phyloP scores from a whole-genome alignment of 352 stramenopile species.

The Phytopythium vexans region DNA sequence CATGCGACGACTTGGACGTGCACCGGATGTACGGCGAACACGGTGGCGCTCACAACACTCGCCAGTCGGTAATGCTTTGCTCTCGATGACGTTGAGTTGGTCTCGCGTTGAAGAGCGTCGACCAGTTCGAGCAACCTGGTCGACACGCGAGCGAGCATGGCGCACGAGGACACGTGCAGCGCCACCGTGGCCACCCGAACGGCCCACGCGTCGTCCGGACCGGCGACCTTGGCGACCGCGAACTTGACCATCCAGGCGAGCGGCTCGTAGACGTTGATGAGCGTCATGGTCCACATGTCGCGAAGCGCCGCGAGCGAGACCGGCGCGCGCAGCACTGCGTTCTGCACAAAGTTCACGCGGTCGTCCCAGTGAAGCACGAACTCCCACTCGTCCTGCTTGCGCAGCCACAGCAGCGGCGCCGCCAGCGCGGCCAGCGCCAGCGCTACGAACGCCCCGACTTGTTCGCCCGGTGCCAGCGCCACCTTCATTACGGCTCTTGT shows the following conservation, averaged over 20 bases:
- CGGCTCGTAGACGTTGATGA: slow-evolving; percentile 70
- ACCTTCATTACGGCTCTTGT: background rate
- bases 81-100: background rate
- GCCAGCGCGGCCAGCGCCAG: slow-evolving; percentile 1
- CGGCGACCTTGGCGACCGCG: slow-evolving; percentile 24
- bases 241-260: slow-evolving; percentile 68
- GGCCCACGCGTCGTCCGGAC: slow-evolving; percentile 28
- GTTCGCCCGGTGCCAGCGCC: background rate
- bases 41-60: slow-evolving; percentile 35
- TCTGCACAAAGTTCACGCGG: slow-evolving; percentile 52
- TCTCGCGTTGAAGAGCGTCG: background rate
- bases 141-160: slow-evolving; percentile 22
- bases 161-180: slow-evolving; percentile 32
- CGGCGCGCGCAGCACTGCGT: slow-evolving; percentile 35
- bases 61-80: slow-evolving; percentile 1
- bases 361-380: slow-evolving; percentile 61
- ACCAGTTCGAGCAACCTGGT: slow-evolving; percentile 21
- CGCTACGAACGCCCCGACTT: slow-evolving; percentile 2
- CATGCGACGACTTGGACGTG: slow-evolving; percentile 67
- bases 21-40: slow-evolving; percentile 64
- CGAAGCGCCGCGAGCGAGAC: slow-evolving; percentile 29
- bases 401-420: slow-evolving; percentile 1
- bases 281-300: slow-evolving; percentile 44
- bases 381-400: slow-evolving; percentile 21
- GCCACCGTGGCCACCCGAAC: slow-evolving; percentile 37